Base-by-base conservation (phyloP, 1,284 basidiomycete species). In the Stereum hirsutum region DNA sequence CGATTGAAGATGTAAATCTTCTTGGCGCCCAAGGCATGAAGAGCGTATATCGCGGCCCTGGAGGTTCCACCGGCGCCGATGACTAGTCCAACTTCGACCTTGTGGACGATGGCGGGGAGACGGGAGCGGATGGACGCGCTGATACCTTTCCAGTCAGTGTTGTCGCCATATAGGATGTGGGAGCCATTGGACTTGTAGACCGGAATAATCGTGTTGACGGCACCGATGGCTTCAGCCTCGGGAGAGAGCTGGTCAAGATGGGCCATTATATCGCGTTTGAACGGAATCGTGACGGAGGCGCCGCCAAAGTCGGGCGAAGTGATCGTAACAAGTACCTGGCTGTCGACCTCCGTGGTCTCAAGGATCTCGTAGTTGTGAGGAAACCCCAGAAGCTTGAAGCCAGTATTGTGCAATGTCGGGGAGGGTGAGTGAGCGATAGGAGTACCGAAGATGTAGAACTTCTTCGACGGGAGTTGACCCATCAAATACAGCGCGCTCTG, bases 241-340 rank as follows among this genome's bases (percentile, higher is more conserved):
- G 79, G 75, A 0, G 90, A 88, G 28, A 96, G 65, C 34, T 68
- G 64, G 52, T 91, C 81, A 28, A 97, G 73, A 11, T 87, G 67
- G 1, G 83, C 75, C 39, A 96, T 89, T 50, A 96, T 73, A 46
- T 90, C 84, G 33, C 94, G 67, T 64, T 97, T 97, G 69, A 85
- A 83, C 2, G 93, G 93, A 49, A 96, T 95, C 4, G 96, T 99
- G 20, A 98, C 92, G 5, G 89, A 92, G 6, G 94, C 94, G 3
- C 95, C 95, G 14, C 95, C 95, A 62, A 98, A 99, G 43, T 83
- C 77, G 0, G 78, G 70, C 6, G 77, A 68, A 0, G 69, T 61
- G 12, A 98, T 66, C 2, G 81, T 69, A 0, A 71, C 64, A 52
- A 75, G 74, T 49, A 96, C 70, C 40, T 75, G 70, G 15, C 81